Evolutionary conservation across 495 filamentous ascomycete genomes (phyloP), one percentile per base, ranked within the genome.

Genomic region (Trichocladium uniseriatum): DNA sequence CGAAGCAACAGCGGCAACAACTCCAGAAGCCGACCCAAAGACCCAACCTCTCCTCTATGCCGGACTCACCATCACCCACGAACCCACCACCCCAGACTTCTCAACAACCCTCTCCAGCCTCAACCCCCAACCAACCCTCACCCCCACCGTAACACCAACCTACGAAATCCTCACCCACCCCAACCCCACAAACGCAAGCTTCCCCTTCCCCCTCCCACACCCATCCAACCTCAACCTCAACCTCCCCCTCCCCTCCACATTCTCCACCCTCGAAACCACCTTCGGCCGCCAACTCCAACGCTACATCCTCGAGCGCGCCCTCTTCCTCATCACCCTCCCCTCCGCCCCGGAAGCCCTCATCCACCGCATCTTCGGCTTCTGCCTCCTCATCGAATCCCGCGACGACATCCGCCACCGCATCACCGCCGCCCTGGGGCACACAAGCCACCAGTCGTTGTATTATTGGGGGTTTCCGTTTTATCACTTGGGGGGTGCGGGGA

Each of bases 251-350:
- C 74, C 75, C 0, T 58, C 45, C 4, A 72, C 73, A 0, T 78
- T 78, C 55, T 67, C 73, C 28, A 70, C 79, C 37, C 72, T 80
- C 20, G 88, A 92, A 64, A 68, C 69, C 13, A 76, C 76, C n/a
- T 86, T 94, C 52, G 79, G 80, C 15, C 78, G 86, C 0, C 73
- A 80, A 11, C 69, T 92, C 20, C 84, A 87, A 18, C 75, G 88
- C 9, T 75, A 74, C 44, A 71, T 79, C 6, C 55, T 82, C 13
- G 87, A 94, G 63, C 66, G 71, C 35, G 83, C 74, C 6, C 75
- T 79, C 48, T 62, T 67, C 35, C 72, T 89, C n/a, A 65, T 89
- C 27, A 65, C 69, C 18, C 70, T 79, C 48, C 65, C 80, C 6
- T 61, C 68, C 41, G 65, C 78, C 2, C 70, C 79, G 0, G 71